These are phyloP conservation scores for Diaporthe aspalathi DNA, from an alignment of 2,329 filamentous ascomycete species.

Conservation along the genomic window DNA sequence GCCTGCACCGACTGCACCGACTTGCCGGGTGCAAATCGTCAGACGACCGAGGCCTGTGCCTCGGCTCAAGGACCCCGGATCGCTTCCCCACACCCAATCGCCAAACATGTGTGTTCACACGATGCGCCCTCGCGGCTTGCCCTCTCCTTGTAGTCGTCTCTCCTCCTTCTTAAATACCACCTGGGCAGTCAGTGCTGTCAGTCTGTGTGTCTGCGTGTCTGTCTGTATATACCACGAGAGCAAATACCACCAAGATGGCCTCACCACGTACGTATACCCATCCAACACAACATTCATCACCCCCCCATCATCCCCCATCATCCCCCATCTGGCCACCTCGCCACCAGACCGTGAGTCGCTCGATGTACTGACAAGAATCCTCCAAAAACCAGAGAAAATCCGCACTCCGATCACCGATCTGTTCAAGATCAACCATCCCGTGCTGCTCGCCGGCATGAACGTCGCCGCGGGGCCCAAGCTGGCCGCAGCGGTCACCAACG, in stretches of 20 bases:
- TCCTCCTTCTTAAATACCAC: background rate
- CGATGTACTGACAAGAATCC: background rate
- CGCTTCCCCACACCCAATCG: constrained; percentile 16
- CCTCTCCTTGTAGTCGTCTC: constrained; percentile 24
- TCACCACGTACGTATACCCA: constrained; percentile 76
- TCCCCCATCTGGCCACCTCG: background rate
- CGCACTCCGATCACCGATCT: constrained; percentile 94
- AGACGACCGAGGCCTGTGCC: constrained; percentile 28
- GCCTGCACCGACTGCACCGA: too few relatives aligned
- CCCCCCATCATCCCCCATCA: constrained; percentile 24
- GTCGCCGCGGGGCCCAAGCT: constrained; percentile 96
- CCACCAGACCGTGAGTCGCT: background rate
- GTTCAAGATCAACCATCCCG: constrained; percentile 96
- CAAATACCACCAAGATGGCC: constrained; percentile 67
- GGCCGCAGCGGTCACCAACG: constrained; percentile 96
- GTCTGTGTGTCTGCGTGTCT: constrained; percentile 29
- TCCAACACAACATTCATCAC: background rate
- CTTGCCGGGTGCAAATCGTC: constrained; percentile 23
- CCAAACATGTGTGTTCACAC: constrained; percentile 35
- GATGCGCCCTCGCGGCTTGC: constrained; percentile 21
- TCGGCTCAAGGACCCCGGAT: constrained; percentile 32
- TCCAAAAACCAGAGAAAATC: constrained; percentile 75
- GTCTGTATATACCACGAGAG: constrained; percentile 2
- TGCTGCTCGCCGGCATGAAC: constrained; percentile 98
- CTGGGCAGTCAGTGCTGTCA: constrained; percentile 32